phyloP scores from a whole-genome alignment of 805 yeast species.

The Osmozyma mogii region DNA sequence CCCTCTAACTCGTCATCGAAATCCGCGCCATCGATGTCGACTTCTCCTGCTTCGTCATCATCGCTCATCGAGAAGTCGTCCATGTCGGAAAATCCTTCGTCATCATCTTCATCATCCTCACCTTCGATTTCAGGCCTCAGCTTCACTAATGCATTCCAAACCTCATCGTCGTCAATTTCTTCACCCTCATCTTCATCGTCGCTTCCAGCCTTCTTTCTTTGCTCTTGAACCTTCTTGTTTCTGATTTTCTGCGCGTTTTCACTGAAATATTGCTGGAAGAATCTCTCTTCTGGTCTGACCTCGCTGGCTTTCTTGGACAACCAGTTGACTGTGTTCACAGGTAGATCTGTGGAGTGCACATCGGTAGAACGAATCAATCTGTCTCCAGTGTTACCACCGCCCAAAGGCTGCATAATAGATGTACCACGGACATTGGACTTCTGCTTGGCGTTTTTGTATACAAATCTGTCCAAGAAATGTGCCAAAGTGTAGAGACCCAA shows the following conservation, averaged over 20 bases:
- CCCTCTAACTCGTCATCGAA: conserved; percentile 5
- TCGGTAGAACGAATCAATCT: conserved; percentile 60
- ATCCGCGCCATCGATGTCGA: conserved; percentile 12
- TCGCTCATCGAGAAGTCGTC: conserved; percentile 32
- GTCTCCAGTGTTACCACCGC: conserved; percentile 71
- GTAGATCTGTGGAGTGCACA: conserved; percentile 36
- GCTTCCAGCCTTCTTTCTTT: conserved; percentile 12
- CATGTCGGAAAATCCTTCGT: conserved; percentile 23
- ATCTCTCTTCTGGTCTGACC: conserved; percentile 79
- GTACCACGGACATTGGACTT: conserved; percentile 70
- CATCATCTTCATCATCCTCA: conserved; percentile 33
- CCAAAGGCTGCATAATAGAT: conserved; percentile 96
- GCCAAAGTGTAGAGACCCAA: conserved; percentile 78
- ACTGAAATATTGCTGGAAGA: conserved; percentile 79
- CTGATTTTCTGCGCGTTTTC: conserved; percentile 35
- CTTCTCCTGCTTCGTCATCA: conserved; percentile 31
- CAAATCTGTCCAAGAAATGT: conserved; percentile 92
- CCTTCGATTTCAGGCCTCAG: conserved; percentile 55
- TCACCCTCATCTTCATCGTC: conserved; percentile 22
- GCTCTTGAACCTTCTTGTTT: conserved; percentile 8
- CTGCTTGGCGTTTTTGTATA: conserved; percentile 84
- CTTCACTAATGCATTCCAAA: conserved; percentile 73
- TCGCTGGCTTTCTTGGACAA: conserved; percentile 50
- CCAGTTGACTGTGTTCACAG: conserved; percentile 88
- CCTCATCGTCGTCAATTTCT: conserved; percentile 56